These are phyloP conservation scores for Podaxis mareebaensis DNA, from an alignment of 768 basidiomycete species.

Conservation along the genomic window DNA sequence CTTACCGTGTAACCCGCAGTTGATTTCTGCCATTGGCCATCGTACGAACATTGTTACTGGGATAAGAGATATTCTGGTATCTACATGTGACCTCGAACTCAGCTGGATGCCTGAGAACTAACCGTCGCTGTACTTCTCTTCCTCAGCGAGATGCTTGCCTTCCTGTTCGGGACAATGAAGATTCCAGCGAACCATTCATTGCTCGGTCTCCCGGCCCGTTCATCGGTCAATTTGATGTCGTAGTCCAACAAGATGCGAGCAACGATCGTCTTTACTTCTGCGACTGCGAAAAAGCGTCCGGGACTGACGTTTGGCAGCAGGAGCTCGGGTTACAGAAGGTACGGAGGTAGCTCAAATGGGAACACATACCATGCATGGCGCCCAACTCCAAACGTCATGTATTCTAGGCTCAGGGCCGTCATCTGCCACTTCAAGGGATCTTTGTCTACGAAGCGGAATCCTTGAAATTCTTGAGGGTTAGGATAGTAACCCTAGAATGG, in stretches of 20 bases:
- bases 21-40: too few relatives aligned
- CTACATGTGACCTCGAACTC: too few relatives aligned
- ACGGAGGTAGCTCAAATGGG: neutral
- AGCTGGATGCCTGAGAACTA: neutral
- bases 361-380: constrained; percentile 25
- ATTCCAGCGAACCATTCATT: constrained; percentile 16
- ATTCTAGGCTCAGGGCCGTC: constrained; percentile 27
- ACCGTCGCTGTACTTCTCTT: neutral
- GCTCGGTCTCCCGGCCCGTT: constrained; percentile 6
- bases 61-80: too few relatives aligned
- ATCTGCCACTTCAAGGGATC: constrained; percentile 26
- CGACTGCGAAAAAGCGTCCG: constrained; percentile 45
- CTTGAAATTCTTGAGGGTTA: constrained; percentile 38
- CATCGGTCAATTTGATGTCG: constrained; percentile 34
- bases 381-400: constrained; percentile 35
- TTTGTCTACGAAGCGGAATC: constrained; percentile 36
- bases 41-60: too few relatives aligned
- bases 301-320: constrained; percentile 21
- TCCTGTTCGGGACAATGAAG: constrained; percentile 20
- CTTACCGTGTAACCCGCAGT: too few relatives aligned
- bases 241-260: constrained; percentile 41
- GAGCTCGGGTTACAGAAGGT: neutral
- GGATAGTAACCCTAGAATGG: constrained; percentile 25
- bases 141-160: constrained; percentile 19
- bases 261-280: constrained; percentile 44